Evolutionary conservation across 2,329 filamentous ascomycete genomes (phyloP).

Genomic region (Ceratocystis variospora): DNA sequence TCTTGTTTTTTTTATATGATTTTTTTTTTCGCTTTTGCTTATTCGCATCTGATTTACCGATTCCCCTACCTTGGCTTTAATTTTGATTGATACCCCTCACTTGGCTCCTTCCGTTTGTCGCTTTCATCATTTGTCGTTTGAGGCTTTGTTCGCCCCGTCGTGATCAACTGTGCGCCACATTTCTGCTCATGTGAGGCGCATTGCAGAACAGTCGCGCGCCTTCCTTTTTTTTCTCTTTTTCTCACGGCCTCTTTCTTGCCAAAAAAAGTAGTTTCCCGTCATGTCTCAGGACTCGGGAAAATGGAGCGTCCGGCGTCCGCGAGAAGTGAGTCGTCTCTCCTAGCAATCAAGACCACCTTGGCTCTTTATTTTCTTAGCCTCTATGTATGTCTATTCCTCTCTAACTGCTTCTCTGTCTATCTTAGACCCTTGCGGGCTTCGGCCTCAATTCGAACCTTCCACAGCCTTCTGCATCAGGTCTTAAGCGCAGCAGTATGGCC

Average conservation of each 20-base stretch:
- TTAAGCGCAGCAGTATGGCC: slow-evolving; percentile 82
- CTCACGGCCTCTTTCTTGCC: neutral
- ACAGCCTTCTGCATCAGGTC: slow-evolving; percentile 69
- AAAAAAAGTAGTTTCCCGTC: slow-evolving; percentile 13
- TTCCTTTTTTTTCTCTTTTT: neutral
- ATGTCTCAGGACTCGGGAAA: slow-evolving; percentile 83
- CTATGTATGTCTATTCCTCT: neutral
- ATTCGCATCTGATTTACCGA: neutral
- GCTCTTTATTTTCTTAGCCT: neutral
- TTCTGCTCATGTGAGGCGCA: slow-evolving; percentile 6
- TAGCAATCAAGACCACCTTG: neutral
- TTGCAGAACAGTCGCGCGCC: neutral
- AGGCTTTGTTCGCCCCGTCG: neutral
- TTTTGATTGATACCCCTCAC: slow-evolving; percentile 10
- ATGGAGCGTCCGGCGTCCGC: slow-evolving; percentile 81
- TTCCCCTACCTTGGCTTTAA: neutral
- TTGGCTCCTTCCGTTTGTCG: neutral
- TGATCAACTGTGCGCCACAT: neutral
- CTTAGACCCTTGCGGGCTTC: slow-evolving; percentile 70
- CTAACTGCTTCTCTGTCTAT: neutral
- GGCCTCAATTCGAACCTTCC: slow-evolving; percentile 75
- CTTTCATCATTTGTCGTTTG: neutral
- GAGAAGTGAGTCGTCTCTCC: slow-evolving; percentile 53
- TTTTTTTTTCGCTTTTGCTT: slow-evolving; percentile 3
- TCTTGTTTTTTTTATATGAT: neutral